phyloP scores from a whole-genome alignment of 148 eudicot species.

The Rhododendron ferrugineum region DNA sequence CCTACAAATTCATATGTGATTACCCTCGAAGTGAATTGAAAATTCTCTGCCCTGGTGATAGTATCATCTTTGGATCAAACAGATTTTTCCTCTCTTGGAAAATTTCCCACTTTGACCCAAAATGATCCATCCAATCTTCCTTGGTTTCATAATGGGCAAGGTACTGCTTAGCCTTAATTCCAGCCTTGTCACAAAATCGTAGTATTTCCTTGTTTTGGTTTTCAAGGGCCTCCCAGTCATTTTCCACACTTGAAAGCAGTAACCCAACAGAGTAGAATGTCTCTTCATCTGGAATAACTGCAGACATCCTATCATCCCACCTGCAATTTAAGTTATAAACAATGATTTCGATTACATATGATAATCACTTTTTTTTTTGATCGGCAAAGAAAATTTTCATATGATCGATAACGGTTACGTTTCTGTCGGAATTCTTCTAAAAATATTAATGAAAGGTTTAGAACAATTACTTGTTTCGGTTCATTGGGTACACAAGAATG shows the following conservation, averaged over 20 bases:
- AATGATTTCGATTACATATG: background rate
- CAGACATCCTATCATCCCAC: constrained; percentile 87
- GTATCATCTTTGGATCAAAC: constrained; percentile 82
- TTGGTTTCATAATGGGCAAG: constrained; percentile 55
- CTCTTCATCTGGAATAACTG: constrained; percentile 68
- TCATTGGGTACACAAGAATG: constrained; percentile 70
- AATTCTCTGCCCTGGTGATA: constrained; percentile 83
- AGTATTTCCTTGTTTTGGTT: constrained; percentile 47
- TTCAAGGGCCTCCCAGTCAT: constrained; percentile 42
- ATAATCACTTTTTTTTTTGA: background rate
- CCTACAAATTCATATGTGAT: background rate
- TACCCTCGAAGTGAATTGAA: constrained; percentile 19
- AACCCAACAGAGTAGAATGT: constrained; percentile 70
- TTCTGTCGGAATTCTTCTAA: no score
- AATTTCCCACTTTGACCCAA: constrained; percentile 62
- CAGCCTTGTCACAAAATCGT: constrained; percentile 45
- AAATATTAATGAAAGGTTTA: background rate
- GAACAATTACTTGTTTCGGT: constrained; percentile 53
- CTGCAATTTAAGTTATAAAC: constrained; percentile 21
- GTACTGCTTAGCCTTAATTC: constrained; percentile 63
- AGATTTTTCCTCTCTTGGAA: constrained; percentile 44
- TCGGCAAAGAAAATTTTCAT: no score
- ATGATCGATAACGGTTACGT: no score
- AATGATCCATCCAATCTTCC: constrained; percentile 70
- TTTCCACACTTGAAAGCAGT: constrained; percentile 41